Base-by-base conservation (phyloP, 1,284 basidiomycete species). In the Microstroma glucosiphilum region DNA sequence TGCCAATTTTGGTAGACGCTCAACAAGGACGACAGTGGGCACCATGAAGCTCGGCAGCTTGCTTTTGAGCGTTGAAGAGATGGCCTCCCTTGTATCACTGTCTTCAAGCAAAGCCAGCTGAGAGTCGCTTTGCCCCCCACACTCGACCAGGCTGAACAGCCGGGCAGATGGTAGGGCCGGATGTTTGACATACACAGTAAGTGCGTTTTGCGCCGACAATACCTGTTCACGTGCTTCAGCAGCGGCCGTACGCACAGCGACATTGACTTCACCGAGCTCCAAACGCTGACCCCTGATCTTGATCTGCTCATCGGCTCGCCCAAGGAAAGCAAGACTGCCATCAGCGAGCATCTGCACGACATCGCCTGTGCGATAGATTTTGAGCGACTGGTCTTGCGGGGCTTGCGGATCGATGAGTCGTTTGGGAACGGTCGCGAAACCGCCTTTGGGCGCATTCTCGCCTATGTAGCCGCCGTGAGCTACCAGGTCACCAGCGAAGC, bases 281-380 rank as follows among this genome's bases (percentile, higher is more conserved):
- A 78, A 66, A 42, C 76, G 71, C 17, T 69, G 72, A 2, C 76
- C 76, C 41, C 74, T 65, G 6, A 78, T 69, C 59, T 78, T 78
- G 63, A 78, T 70, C 60, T 78, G 76, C 26, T 67, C 63, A 55
- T 73, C 70, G 49, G 46, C 60, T 1, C 73, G 69, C 17, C 67
- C 60, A 41, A 76, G 59, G 17, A 61, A 56, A 8, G 17, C 13
- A 19, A 61, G n/a, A 25, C 40, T 59, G 17, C 60, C 56, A 42
- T 61, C 60, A n/a, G 11, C n/a, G 51, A 56, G 51, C 60, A 61
- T 61, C 40, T 70, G 67, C 9, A 68, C 76, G 53, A 71, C 57
- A 42, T 78, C 76, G 43, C 76, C 76, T 1, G 76, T 78, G 6
- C 73, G 69, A 46, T 78, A 78, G 25, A 71, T 64, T 25, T 59